These are phyloP conservation scores for Eucalyptus marginata DNA, from an alignment of 345 rosid species.

Conservation along the genomic window DNA sequence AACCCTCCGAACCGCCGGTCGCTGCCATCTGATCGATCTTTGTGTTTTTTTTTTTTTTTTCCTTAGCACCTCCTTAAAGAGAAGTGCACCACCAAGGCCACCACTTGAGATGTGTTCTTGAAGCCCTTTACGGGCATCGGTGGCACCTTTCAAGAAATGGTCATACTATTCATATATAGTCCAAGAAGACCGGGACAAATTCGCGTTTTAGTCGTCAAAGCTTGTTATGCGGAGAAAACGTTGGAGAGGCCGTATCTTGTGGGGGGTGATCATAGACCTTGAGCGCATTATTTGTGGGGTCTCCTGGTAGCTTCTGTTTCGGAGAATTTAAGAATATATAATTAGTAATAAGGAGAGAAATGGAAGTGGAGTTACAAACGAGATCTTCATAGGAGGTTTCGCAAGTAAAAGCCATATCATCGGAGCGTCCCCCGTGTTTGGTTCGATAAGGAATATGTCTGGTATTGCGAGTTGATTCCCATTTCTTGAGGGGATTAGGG, in stretches of 20 bases:
- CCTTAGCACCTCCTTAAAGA: neutral
- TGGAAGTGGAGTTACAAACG: neutral
- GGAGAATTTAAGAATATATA: neutral
- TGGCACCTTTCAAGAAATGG: neutral
- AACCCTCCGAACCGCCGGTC: constrained; percentile 39
- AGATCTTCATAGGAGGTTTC: neutral
- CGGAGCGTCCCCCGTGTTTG: neutral
- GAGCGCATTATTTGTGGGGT: neutral
- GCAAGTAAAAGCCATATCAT: neutral
- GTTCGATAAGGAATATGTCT: neutral
- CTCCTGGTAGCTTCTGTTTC: neutral
- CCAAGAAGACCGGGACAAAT: neutral
- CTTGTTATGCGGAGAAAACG: neutral
- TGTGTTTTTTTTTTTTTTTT: neutral
- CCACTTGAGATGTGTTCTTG: neutral
- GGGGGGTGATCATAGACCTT: neutral
- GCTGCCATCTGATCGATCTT: constrained; percentile 6
- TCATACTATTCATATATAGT: neutral
- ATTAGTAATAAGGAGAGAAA: neutral
- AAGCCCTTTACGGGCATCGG: neutral
- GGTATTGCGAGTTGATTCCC: neutral
- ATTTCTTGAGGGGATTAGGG: neutral
- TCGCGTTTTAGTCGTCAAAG: neutral
- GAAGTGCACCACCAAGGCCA: neutral
- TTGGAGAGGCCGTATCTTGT: neutral